Evolutionary conservation across 2,329 filamentous ascomycete species (phyloP).

Genomic region (Aspergillus neoniger): DNA sequence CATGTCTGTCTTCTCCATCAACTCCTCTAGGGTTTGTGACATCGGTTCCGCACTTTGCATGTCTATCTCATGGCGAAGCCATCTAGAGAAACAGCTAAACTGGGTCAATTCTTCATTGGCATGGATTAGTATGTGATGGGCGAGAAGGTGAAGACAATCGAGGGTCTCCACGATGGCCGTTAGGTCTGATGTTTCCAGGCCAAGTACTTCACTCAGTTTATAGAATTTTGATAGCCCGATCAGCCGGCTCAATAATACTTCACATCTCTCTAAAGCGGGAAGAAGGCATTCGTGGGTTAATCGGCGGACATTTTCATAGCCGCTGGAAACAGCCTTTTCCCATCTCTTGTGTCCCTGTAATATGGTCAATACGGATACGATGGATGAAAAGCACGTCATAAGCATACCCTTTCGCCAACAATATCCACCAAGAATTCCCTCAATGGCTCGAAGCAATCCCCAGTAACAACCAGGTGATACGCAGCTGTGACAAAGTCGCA

Average conservation of each 20-base stretch:
- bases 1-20: slow-evolving; percentile 73
- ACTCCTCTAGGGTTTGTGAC: slow-evolving; percentile 64
- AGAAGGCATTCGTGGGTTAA: slow-evolving; percentile 86
- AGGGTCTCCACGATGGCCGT: slow-evolving; percentile 66
- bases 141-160: slow-evolving; percentile 72
- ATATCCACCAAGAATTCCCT: slow-evolving; percentile 88
- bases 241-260: slow-evolving; percentile 78
- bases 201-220: slow-evolving; percentile 65
- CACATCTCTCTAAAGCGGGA: slow-evolving; percentile 80
- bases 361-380: slow-evolving; percentile 11
- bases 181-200: slow-evolving; percentile 65
- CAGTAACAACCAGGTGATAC: slow-evolving; percentile 82
- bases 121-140: slow-evolving; percentile 70
- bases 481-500: slow-evolving; percentile 72
- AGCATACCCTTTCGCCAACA: slow-evolving; percentile 71
- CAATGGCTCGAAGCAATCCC: slow-evolving; percentile 72
- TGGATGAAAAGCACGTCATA: neutral
- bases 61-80: slow-evolving; percentile 83
- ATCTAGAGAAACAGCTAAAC: slow-evolving; percentile 76
- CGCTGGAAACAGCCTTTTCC: slow-evolving; percentile 81
- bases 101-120: slow-evolving; percentile 75
- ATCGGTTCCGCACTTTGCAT: slow-evolving; percentile 66
- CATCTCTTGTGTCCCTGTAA: slow-evolving; percentile 83
- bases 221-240: slow-evolving; percentile 82
- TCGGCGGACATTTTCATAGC: slow-evolving; percentile 74